Conservation (phyloP, 2,329 filamentous ascomycete species). For the Diplodia scrobiculata region DNA sequence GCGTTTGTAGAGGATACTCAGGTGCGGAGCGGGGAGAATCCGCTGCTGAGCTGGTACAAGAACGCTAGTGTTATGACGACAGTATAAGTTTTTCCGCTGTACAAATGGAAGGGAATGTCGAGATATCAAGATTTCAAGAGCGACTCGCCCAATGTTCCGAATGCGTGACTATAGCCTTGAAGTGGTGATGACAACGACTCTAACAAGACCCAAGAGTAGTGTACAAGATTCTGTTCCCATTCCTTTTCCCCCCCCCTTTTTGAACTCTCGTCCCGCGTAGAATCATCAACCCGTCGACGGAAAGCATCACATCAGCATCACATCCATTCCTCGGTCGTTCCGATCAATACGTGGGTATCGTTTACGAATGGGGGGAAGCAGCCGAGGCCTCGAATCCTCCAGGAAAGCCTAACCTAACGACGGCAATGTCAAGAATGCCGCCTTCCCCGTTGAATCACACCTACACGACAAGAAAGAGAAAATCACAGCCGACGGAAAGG, state of each 20-base stretch:
- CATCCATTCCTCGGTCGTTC: not conserved
- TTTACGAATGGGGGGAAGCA: slow-evolving; percentile 15
- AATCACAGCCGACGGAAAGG: too few relatives aligned
- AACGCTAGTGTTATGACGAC: slow-evolving; percentile 94
- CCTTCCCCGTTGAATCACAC: not conserved
- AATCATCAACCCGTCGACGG: not conserved
- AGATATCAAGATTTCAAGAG: not conserved
- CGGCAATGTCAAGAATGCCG: not conserved
- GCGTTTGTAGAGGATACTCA: slow-evolving; percentile 86
- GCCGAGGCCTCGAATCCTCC: not conserved
- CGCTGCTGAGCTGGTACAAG: slow-evolving; percentile 87
- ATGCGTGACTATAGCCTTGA: not conserved
- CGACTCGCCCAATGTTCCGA: not conserved
- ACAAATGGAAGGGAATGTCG: not conserved
- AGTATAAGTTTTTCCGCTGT: slow-evolving; percentile 54
- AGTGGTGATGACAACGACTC: not conserved
- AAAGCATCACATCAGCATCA: not conserved
- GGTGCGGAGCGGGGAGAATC: slow-evolving; percentile 90
- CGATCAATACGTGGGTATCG: slow-evolving; percentile 23
- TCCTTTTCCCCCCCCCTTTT: too few relatives aligned
- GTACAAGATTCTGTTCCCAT: not conserved
- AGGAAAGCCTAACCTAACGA: not conserved
- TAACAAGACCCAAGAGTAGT: not conserved
- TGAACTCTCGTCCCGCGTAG: not conserved
- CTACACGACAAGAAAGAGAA: not conserved